Evolutionary conservation across 768 basidiomycete genomes (phyloP).

Genomic region (Amylocystis lapponica): DNA sequence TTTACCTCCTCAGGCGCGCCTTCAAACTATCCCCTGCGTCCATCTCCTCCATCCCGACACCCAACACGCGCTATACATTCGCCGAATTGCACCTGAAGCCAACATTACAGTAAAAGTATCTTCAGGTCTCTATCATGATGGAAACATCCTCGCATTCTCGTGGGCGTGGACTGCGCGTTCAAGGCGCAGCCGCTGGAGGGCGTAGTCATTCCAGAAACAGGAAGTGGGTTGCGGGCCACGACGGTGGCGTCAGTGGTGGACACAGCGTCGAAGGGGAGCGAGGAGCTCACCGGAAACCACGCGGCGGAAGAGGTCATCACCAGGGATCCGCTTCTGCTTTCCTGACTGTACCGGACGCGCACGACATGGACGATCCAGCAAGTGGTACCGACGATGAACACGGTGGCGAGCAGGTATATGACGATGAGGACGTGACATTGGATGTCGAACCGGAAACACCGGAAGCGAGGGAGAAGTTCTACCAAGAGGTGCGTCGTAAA

Average conservation of each 20-base stretch:
- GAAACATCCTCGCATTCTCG: no score
- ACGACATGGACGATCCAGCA: constrained; percentile 23
- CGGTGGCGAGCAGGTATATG: constrained; percentile 22
- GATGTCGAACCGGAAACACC: constrained; percentile 48
- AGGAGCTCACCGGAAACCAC: constrained; percentile 66
- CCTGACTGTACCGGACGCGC: constrained; percentile 7
- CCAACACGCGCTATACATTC: no score
- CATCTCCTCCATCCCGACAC: no score
- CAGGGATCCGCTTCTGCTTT: constrained; percentile 32
- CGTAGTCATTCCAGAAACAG: constrained; percentile 45
- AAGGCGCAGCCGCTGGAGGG: constrained; percentile 19
- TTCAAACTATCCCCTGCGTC: no score
- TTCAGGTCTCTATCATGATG: no score
- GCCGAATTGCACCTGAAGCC: no score
- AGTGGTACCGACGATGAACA: constrained; percentile 30
- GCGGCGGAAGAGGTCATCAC: constrained; percentile 48
- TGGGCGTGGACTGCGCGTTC: constrained; percentile 7
- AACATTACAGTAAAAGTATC: no score
- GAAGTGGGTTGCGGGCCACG: constrained; percentile 53
- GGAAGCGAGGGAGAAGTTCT: constrained; percentile 66
- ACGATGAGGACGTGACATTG: constrained; percentile 35
- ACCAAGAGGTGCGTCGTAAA: constrained; percentile 53
- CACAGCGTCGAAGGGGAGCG: constrained; percentile 40
- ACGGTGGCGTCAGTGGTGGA: constrained; percentile 32
- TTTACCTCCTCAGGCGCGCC: no score